Evolutionary conservation across 1,139 yeast genomes (phyloP).

Genomic region (Candida glucosophila): DNA sequence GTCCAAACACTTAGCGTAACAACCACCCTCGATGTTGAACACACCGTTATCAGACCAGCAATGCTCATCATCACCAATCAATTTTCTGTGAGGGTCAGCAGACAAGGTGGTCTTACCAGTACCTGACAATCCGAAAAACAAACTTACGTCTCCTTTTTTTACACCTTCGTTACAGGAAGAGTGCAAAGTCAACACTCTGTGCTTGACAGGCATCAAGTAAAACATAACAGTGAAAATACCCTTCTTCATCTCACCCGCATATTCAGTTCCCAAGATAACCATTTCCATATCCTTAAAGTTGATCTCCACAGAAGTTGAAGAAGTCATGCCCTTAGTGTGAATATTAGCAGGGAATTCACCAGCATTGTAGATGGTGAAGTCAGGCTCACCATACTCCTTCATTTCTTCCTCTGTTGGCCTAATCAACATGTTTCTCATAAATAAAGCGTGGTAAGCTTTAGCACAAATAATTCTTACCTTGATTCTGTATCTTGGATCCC

Average conservation of each 20-base stretch:
- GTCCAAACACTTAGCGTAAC: slow-evolving; percentile 96
- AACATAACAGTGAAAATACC: slow-evolving; percentile 99
- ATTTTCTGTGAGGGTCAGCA: slow-evolving; percentile 89
- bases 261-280: slow-evolving; percentile 97
- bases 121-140: slow-evolving; percentile 95
- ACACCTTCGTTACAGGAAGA: slow-evolving; percentile 92
- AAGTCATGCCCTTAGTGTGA: slow-evolving; percentile 96
- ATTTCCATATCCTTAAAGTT: slow-evolving; percentile 97
- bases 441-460: slow-evolving; percentile 95
- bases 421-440: slow-evolving; percentile 97
- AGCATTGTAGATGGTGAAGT: slow-evolving; percentile 96
- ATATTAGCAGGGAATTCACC: slow-evolving; percentile 99
- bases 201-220: slow-evolving; percentile 94
- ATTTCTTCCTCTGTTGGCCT: slow-evolving; percentile 90
- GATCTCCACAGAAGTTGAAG: slow-evolving; percentile 90
- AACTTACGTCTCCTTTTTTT: slow-evolving; percentile 69
- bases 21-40: slow-evolving; percentile 98
- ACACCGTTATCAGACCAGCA: slow-evolving; percentile 99
- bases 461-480: slow-evolving; percentile 97
- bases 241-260: slow-evolving; percentile 99
- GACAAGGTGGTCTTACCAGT: slow-evolving; percentile 97
- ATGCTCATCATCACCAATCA: slow-evolving; percentile 98
- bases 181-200: slow-evolving; percentile 87
- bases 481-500: slow-evolving; percentile 98
- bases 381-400: slow-evolving; percentile 90